Conservation (phyloP, 345 rosid species). For the Euphorbia lathyris region DNA sequence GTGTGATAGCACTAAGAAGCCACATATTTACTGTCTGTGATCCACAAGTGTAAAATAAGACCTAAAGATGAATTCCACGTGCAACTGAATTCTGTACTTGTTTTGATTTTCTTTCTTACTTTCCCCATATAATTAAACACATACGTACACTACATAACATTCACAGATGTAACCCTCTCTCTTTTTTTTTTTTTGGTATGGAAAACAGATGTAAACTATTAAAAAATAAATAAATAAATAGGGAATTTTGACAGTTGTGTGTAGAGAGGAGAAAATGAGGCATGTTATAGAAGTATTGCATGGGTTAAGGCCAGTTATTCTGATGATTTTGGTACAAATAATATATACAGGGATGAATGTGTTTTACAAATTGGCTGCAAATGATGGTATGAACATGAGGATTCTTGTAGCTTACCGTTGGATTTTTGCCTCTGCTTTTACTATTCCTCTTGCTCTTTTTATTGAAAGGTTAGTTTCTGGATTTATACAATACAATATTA, state of each 20-base stretch:
- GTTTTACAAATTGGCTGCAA: conserved; percentile 7
- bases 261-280: background rate
- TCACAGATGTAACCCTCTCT: too few species aligned
- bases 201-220: too few species aligned
- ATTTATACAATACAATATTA: too few species aligned
- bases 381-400: conserved; percentile 19
- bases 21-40: background rate
- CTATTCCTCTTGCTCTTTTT: conserved; percentile 19
- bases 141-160: background rate
- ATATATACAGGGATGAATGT: conserved; percentile 9
- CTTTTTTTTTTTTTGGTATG: background rate
- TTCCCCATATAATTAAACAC: background rate
- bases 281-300: background rate
- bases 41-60: background rate
- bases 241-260: too few species aligned
- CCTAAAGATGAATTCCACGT: conserved; percentile 13
- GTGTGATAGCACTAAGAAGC: background rate
- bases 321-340: conserved; percentile 17
- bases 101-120: background rate
- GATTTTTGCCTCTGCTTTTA: conserved; percentile 12
- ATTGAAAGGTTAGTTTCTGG: conserved; percentile 19
- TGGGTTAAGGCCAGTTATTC: conserved; percentile 5
- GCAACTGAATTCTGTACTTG: background rate
- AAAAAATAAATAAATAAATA: background rate
- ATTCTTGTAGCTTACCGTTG: conserved; percentile 17